Percentiles rank a stretch among this genome's conserved stretches.
Evolutionary conservation across 768 basidiomycete genomes (phyloP).

Genomic region (Lactarius deliciosus): DNA sequence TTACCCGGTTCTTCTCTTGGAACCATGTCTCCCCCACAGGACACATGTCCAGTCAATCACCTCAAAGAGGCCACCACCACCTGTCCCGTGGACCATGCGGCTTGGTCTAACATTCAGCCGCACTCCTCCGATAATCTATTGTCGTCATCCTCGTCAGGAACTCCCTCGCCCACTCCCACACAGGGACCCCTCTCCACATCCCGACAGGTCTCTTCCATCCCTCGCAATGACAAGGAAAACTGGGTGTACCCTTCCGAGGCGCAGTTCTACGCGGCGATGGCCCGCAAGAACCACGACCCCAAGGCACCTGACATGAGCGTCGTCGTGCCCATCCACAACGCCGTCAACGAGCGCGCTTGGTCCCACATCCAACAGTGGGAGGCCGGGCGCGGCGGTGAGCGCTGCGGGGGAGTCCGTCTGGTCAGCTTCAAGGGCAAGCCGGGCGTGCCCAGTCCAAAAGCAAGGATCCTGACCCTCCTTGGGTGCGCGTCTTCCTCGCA

Average conservation of each 20-base stretch:
- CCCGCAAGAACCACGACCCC: slow-evolving; percentile 90
- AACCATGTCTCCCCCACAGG: slow-evolving; percentile 12
- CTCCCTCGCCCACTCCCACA: slow-evolving; percentile 7
- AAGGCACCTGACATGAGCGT: slow-evolving; percentile 88
- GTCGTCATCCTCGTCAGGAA: not conserved
- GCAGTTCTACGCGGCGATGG: slow-evolving; percentile 99
- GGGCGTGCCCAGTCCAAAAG: slow-evolving; percentile 74
- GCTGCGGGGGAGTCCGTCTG: slow-evolving; percentile 77
- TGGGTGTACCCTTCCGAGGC: slow-evolving; percentile 99
- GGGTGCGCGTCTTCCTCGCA: slow-evolving; percentile 57
- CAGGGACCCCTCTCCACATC: slow-evolving; percentile 54
- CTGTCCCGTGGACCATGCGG: slow-evolving; percentile 38
- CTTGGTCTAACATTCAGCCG: slow-evolving; percentile 31
- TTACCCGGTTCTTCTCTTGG: not conserved
- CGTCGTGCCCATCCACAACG: slow-evolving; percentile 98
- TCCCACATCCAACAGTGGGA: slow-evolving; percentile 57
- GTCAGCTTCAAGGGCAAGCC: slow-evolving; percentile 92
- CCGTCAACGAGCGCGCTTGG: slow-evolving; percentile 83
- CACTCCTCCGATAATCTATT: slow-evolving; percentile 29
- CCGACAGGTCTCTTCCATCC: slow-evolving; percentile 87
- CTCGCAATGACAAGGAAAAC: slow-evolving; percentile 63
- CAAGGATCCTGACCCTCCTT: slow-evolving; percentile 75
- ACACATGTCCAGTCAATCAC: slow-evolving; percentile 26
- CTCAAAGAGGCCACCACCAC: slow-evolving; percentile 23
- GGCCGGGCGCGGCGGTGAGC: slow-evolving; percentile 69